Evolutionary conservation across 345 rosid species (phyloP).

Genomic region (Cardamine resedifolia): DNA sequence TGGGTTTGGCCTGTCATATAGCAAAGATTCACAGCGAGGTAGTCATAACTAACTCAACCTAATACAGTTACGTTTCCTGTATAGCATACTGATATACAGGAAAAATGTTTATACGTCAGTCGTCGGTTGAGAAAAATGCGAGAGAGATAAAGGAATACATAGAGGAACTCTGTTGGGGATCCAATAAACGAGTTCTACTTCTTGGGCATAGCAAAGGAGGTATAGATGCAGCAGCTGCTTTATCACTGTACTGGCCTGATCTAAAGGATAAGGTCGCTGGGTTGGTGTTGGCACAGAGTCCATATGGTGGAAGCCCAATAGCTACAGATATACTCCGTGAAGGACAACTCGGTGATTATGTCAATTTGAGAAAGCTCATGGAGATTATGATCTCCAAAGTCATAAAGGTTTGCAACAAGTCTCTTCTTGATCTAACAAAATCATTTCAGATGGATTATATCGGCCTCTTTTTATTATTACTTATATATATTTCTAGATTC

Average conservation of each 20-base stretch:
- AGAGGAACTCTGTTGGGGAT: slow-evolving; percentile 97
- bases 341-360: slow-evolving; percentile 97
- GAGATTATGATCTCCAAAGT: slow-evolving; percentile 90
- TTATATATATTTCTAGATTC: not conserved
- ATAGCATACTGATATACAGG: slow-evolving; percentile 12
- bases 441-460: not conserved
- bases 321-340: slow-evolving; percentile 92
- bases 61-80: not conserved
- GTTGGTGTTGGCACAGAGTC: slow-evolving; percentile 85
- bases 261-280: slow-evolving; percentile 95
- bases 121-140: slow-evolving; percentile 98
- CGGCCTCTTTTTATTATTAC: not conserved
- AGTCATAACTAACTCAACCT: slow-evolving; percentile 13
- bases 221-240: slow-evolving; percentile 93
- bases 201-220: slow-evolving; percentile 99
- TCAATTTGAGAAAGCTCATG: slow-evolving; percentile 75
- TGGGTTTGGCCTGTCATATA: slow-evolving; percentile 92
- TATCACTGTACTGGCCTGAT: slow-evolving; percentile 92
- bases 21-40: slow-evolving; percentile 99
- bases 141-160: slow-evolving; percentile 88
- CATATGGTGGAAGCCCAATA: slow-evolving; percentile 93
- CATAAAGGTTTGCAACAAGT: slow-evolving; percentile 59
- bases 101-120: slow-evolving; percentile 47
- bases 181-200: slow-evolving; percentile 82
- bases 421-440: not conserved